Evolutionary conservation across 2,329 filamentous ascomycete genomes (phyloP), one percentile per base, ranked within the genome.

Genomic region (Talaromyces sp.): DNA sequence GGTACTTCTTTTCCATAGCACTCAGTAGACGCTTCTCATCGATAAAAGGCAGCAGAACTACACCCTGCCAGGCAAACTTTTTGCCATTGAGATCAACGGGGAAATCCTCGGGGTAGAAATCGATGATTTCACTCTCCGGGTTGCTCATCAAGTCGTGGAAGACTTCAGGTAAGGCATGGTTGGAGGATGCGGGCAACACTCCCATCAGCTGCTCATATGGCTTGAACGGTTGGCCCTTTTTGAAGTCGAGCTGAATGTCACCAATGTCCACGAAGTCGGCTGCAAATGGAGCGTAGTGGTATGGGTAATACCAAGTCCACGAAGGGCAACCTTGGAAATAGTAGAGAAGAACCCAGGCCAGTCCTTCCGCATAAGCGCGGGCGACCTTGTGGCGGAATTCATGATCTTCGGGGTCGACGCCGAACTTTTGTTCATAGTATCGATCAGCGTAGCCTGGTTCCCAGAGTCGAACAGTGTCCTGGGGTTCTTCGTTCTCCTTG

Each of bases 221-320:
- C 61, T 82, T 88, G 63, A 96, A 97, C 3, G 91, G 89, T 44
- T 81, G 85, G 10, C 93, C 93, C 71, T 92, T 90, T 53, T 90
- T 83, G 63, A 99, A 99, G 16, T 82, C 78, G 60, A 96, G 84
- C 29, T 89, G 81, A 80, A 96, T 86, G 62, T 91, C 86, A 47
- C 81, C 84, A 41, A 99, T 80, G 51, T 92, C 87, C 53, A 89
- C 87, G 71, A 99, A 99, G 72, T 99, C 94, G 47, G 91, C 89
- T 2, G 94, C 94, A 70, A 99, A 99, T 3, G 95, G 94, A 1
- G 94, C 95, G 70, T 99, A 99, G 70, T 99, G 94, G 68, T 97
- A 96, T 0, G 94, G 94, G 68, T 97, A 99, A 71, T 94, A 99
- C 94, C 94, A 99, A 47, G 93, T 95, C 94, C 95, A 99, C 0